Base-by-base conservation (phyloP, 306 rosid species). In the Dicorynia guianensis region DNA sequence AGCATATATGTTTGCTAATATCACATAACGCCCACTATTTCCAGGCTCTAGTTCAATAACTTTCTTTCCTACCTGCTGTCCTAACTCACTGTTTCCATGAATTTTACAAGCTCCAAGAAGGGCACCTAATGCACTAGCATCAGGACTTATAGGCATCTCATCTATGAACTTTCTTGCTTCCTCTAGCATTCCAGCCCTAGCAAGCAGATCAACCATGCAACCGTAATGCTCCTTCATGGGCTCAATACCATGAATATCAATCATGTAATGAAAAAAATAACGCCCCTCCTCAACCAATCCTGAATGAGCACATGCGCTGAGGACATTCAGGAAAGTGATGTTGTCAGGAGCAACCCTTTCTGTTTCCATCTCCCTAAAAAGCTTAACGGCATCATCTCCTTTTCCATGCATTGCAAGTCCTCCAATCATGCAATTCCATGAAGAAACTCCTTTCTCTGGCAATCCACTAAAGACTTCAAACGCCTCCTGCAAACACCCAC, bases 91-190 rank as follows among this genome's bases (percentile, higher is more conserved):
- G 67, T 85, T 84, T 39, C 89, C 81, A 68, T 91, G 87, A 57
- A 89, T 87, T 74, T 79, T 89, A 69, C 97, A 89, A 7, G 94
- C 94, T 74, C 97, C 97, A 30, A 91, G 83, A 33, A 89, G 90
- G 0, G 97, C 92, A 39, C 94, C 93, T 38, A 89, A 42, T 6
- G 85, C 83, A 4, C 83, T 56, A 1, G 83, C 94, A 58, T 89
- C 91, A 10, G 92, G 89, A 67, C 69, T 78, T 77, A 80, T 79
- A 4, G 89, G 92, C 92, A 89, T 89, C 46, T 78, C 78, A 35
- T 56, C 67, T 42, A 87, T 75, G 60, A 87, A 62, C 59, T 78
- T 79, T 50, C 49, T 82, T 8, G 97, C 92, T 72, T 85, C 89
- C 56, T 78, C 81, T 10, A 89, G 17, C 87, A 43, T 76, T 65